Evolutionary conservation across 805 yeast genomes (phyloP).

Genomic region (Saccharomycodes ludwigii): DNA sequence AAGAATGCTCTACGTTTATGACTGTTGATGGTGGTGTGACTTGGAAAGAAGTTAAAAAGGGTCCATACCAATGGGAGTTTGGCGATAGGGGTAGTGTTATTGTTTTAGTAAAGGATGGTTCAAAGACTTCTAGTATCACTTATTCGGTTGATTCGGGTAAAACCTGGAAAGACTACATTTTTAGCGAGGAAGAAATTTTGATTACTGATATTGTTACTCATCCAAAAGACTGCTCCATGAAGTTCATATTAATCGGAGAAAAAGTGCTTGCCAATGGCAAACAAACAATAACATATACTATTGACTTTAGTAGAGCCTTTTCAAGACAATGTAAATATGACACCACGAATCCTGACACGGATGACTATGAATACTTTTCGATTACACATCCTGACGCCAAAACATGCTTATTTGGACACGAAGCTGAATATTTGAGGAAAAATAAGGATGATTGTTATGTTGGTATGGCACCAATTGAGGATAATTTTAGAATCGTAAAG

Average conservation of each 20-base stretch:
- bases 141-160: conserved; percentile 75
- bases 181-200: conserved; percentile 40
- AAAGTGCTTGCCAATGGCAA: conserved; percentile 33
- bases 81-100: conserved; percentile 91
- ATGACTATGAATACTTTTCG: conserved; percentile 54
- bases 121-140: conserved; percentile 41
- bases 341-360: conserved; percentile 28
- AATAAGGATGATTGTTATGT: conserved; percentile 50
- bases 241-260: conserved; percentile 53
- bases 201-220: conserved; percentile 76
- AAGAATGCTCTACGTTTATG: conserved; percentile 57
- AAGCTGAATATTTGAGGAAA: conserved; percentile 46
- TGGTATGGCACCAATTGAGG: conserved; percentile 45
- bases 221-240: conserved; percentile 80
- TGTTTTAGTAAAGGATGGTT: conserved; percentile 51
- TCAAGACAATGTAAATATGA: conserved; percentile 44
- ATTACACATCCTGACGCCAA: conserved; percentile 44
- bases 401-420: conserved; percentile 63
- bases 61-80: conserved; percentile 82
- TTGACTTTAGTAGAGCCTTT: conserved; percentile 46
- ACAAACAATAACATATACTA: conserved; percentile 33
- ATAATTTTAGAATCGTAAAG: conserved; percentile 42
- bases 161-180: conserved; percentile 58
- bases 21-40: conserved; percentile 85
- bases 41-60: conserved; percentile 71